A percentile compares a stretch with the other conserved stretches of the same genome.
phyloP scores from a whole-genome alignment of 768 basidiomycete genomes.

The Exsudoporus frostii region DNA sequence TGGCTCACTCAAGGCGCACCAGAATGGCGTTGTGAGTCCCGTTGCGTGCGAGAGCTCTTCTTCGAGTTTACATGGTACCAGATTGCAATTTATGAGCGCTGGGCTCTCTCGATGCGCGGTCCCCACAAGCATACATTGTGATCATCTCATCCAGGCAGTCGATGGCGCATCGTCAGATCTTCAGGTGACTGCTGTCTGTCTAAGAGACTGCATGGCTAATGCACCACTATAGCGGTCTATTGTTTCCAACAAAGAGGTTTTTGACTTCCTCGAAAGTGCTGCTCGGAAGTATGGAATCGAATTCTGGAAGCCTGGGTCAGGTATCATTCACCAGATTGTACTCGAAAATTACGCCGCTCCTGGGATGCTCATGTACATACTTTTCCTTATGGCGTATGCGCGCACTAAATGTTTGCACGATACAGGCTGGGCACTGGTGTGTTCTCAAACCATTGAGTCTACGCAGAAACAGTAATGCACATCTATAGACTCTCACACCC shows the following conservation, averaged over 20 bases:
- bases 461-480: not conserved
- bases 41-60: not conserved
- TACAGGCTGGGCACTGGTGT: slow-evolving; percentile 78
- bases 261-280: slow-evolving; percentile 94
- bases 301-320: slow-evolving; percentile 91
- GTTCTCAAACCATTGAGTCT: slow-evolving; percentile 6
- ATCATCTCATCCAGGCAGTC: slow-evolving; percentile 94
- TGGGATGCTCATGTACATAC: slow-evolving; percentile 80
- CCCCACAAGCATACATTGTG: slow-evolving; percentile 92
- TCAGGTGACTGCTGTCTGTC: slow-evolving; percentile 45
- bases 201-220: not conserved
- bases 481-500: slow-evolving; percentile 88
- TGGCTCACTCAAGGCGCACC: slow-evolving; percentile 9
- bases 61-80: slow-evolving; percentile 25
- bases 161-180: slow-evolving; percentile 85
- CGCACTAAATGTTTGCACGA: slow-evolving; percentile 1
- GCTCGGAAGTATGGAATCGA: slow-evolving; percentile 91
- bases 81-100: slow-evolving; percentile 98
- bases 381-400: slow-evolving; percentile 3
- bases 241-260: slow-evolving; percentile 90
- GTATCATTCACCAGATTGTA: slow-evolving; percentile 97
- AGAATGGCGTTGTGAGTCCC: slow-evolving; percentile 78
- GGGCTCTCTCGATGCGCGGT: slow-evolving; percentile 82
- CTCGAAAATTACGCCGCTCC: slow-evolving; percentile 97
- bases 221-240: slow-evolving; percentile 62